Evolutionary conservation across 2,329 filamentous ascomycete genomes (phyloP), one percentile per base, ranked within the genome.

Genomic region (Hymenoscyphus infarciens): DNA sequence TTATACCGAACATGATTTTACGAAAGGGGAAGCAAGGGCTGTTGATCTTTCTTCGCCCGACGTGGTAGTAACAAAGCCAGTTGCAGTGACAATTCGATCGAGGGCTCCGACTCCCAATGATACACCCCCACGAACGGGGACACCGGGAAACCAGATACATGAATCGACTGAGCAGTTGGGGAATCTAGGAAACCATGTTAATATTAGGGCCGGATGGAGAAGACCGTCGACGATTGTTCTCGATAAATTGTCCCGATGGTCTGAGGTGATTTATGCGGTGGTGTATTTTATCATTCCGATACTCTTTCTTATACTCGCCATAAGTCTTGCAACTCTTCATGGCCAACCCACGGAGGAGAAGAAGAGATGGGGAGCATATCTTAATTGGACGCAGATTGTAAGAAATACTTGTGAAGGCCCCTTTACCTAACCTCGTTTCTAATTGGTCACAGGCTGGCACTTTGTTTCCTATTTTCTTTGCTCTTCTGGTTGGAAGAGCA

Each of bases 381-480:
- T 56, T 16, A 60, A 63, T 57, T 49, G 39, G 56, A 63, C 57
- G 61, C n/a, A 35, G 33, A 35, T 63, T 45, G 61, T 63, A 61
- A 49, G 42, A 25, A 4, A 15, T 42, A 19, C 2, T 13, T 49
- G 22, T 22, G 8, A 11, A 33, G 54, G 57, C 29, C 22, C 38
- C n/a, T 29, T 19, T 54, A 15, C 19, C 2, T 8, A 6, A 52
- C 19, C 4, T 2, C 13, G 2, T 56, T 57, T 22, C 52, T 61
- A 53, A 61, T 19, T n/a, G 22, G 2, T 39, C 13, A 22, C 22
- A 63, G 62, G 62, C 62, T 33, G 62, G 59, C 19, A 63, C 62
- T 25, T 49, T 61, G 22, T 65, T 65, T 31, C 63, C 64, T 15
- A 61, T 65, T 49, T 38, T 61, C 16, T 68, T 68, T 55, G 60